Percentiles rank a stretch among this genome's conserved stretches.
Evolutionary conservation across 371 early-diverging fungal species (phyloP).

Genomic region (Capillidium rhysosporum): DNA sequence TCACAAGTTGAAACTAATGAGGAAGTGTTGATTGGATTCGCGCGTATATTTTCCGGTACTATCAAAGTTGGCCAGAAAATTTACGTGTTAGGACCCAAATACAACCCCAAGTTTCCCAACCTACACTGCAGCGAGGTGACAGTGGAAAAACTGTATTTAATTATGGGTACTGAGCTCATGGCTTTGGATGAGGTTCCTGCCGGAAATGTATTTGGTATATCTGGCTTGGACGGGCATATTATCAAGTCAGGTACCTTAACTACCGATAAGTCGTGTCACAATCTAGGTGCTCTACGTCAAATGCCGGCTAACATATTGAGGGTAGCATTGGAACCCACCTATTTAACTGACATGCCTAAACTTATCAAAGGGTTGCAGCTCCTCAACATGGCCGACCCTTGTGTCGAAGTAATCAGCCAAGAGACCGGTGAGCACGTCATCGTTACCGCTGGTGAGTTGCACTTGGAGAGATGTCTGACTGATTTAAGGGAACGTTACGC

Average conservation of each 20-base stretch:
- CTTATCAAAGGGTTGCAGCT: slow-evolving; percentile 69
- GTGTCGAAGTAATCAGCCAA: slow-evolving; percentile 74
- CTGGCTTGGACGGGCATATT: slow-evolving; percentile 69
- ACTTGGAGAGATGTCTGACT: slow-evolving; percentile 81
- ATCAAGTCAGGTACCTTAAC: slow-evolving; percentile 82
- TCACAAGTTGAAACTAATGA: slow-evolving; percentile 12
- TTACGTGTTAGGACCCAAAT: slow-evolving; percentile 86
- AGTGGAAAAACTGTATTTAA: slow-evolving; percentile 60
- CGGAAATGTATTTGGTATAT: slow-evolving; percentile 92
- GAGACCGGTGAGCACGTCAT: slow-evolving; percentile 94
- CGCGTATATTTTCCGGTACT: slow-evolving; percentile 81
- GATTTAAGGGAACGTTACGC: slow-evolving; percentile 89
- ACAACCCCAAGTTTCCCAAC: slow-evolving; percentile 43
- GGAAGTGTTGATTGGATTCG: slow-evolving; percentile 69
- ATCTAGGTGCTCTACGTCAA: slow-evolving; percentile 9
- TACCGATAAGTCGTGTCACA: slow-evolving; percentile 19
- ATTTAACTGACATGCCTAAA: slow-evolving; percentile 50
- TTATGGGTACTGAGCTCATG: slow-evolving; percentile 91
- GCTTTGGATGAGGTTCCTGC: slow-evolving; percentile 66
- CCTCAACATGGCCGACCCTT: slow-evolving; percentile 85
- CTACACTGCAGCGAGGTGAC: slow-evolving; percentile 41
- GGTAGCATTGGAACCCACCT: slow-evolving; percentile 77
- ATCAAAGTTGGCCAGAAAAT: slow-evolving; percentile 68
- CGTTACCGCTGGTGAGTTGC: slow-evolving; percentile 88
- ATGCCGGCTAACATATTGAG: slow-evolving; percentile 74